Conservation (phyloP, 306 rosid species). For the Amphicarpaea edgeworthii region DNA sequence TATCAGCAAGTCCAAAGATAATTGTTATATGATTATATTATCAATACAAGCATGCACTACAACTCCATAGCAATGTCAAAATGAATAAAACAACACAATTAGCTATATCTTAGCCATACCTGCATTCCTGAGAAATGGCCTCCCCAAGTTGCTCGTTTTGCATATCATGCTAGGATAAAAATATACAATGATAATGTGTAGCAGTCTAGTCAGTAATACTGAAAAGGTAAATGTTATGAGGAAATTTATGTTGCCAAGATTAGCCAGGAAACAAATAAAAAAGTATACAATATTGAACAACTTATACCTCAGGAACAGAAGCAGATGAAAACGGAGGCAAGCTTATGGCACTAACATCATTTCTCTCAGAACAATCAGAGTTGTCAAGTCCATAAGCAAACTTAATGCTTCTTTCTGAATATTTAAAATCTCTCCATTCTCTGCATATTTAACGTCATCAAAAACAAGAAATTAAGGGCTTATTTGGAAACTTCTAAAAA, state of each 20-base stretch:
- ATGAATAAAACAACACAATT: conserved; percentile 37
- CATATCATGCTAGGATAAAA: conserved; percentile 37
- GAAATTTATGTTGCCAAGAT: background rate
- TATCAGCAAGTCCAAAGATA: conserved; percentile 30
- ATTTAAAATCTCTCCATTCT: conserved; percentile 82
- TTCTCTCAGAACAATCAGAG: conserved; percentile 52
- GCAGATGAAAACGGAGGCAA: conserved; percentile 85
- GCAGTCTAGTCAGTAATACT: conserved; percentile 17
- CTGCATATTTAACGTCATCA: conserved; percentile 52
- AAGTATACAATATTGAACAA: background rate
- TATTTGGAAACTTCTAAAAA: conserved; percentile 17
- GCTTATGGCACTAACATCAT: conserved; percentile 47
- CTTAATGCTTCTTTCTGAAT: conserved; percentile 65
- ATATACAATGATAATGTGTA: conserved; percentile 11
- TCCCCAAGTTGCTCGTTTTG: conserved; percentile 52
- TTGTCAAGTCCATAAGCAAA: conserved; percentile 57
- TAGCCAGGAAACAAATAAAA: conserved; percentile 24
- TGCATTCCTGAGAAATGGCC: conserved; percentile 53
- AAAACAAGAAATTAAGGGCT: conserved; percentile 1
- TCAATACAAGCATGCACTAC: conserved; percentile 19
- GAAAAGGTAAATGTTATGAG: conserved; percentile 7
- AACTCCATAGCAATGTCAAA: conserved; percentile 34
- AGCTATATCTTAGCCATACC: conserved; percentile 58
- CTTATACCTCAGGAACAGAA: conserved; percentile 69
- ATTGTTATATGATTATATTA: background rate